phyloP scores from a whole-genome alignment of 2,329 filamentous ascomycete species.

The Stemphylium lycopersici region DNA sequence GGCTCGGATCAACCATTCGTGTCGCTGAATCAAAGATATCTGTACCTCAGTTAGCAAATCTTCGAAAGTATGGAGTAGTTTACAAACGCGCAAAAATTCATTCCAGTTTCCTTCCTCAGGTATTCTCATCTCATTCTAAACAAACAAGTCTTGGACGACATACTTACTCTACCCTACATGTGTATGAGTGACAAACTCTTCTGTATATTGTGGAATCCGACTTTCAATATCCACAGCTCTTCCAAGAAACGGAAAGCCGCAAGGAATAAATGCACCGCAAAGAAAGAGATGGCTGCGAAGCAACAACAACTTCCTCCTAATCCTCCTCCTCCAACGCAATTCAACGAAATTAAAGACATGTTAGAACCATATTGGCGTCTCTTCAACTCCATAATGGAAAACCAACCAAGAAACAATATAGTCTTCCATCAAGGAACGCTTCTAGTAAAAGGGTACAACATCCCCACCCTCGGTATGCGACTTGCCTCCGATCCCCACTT shows the following conservation, averaged over 20 bases:
- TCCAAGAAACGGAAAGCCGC: neutral
- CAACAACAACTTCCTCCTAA: neutral
- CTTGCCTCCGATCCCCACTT: too few relatives aligned
- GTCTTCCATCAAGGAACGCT: neutral
- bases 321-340: neutral
- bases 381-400: constrained; percentile 6
- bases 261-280: neutral
- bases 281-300: too few relatives aligned
- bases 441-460: too few relatives aligned
- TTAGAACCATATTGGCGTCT: constrained; percentile 7
- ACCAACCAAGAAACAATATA: neutral
- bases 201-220: neutral
- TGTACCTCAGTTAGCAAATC: neutral
- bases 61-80: neutral
- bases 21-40: neutral
- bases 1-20: neutral
- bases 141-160: too few relatives aligned
- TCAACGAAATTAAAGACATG: neutral
- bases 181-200: neutral
- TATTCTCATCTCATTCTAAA: too few relatives aligned
- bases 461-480: too few relatives aligned
- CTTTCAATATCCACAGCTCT: neutral
- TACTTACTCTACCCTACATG: neutral
- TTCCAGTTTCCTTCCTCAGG: neutral
- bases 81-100: neutral